Evolutionary conservation across 495 filamentous ascomycete species (phyloP).

Genomic region (Trichoderma reesei): DNA sequence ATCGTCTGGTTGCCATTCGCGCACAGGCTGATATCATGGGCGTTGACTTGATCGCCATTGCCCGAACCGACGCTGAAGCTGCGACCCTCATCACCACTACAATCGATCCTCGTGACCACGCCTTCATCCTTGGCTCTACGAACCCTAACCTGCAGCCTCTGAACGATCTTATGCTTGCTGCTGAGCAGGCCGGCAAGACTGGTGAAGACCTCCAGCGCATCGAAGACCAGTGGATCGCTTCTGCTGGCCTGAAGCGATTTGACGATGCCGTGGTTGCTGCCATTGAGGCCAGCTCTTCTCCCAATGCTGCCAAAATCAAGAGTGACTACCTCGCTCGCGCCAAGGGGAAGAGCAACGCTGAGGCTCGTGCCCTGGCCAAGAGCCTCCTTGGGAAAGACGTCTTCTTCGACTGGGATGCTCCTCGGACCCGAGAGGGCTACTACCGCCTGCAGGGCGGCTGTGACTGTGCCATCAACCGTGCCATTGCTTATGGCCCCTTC

Average conservation of each 20-base stretch:
- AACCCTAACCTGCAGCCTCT: conserved; percentile 78
- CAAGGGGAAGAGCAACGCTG: conserved; percentile 73
- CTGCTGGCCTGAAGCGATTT: conserved; percentile 88
- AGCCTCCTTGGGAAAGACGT: conserved; percentile 72
- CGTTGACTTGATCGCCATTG: conserved; percentile 79
- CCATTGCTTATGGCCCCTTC: conserved; percentile 86
- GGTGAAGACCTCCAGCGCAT: conserved; percentile 80
- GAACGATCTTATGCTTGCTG: conserved; percentile 81
- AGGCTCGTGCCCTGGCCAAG: conserved; percentile 76
- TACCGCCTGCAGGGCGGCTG: conserved; percentile 89
- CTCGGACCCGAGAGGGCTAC: conserved; percentile 87
- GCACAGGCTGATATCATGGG: conserved; percentile 99
- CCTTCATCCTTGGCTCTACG: conserved; percentile 83
- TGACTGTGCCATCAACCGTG: conserved; percentile 84
- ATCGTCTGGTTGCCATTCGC: conserved; percentile 90
- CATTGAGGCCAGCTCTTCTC: conserved; percentile 50
- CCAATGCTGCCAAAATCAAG: conserved; percentile 56
- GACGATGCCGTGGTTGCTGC: conserved; percentile 75
- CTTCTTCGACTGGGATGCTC: conserved; percentile 86
- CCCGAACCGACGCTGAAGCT: conserved; percentile 93
- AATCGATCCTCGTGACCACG: conserved; percentile 89
- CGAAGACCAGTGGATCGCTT: conserved; percentile 74
- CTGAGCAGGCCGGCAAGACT: conserved; percentile 71
- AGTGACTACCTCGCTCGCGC: conserved; percentile 52
- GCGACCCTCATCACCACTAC: conserved; percentile 95